phyloP scores from a whole-genome alignment of 1,284 basidiomycete genomes.

The Vanrija pseudolonga region DNA sequence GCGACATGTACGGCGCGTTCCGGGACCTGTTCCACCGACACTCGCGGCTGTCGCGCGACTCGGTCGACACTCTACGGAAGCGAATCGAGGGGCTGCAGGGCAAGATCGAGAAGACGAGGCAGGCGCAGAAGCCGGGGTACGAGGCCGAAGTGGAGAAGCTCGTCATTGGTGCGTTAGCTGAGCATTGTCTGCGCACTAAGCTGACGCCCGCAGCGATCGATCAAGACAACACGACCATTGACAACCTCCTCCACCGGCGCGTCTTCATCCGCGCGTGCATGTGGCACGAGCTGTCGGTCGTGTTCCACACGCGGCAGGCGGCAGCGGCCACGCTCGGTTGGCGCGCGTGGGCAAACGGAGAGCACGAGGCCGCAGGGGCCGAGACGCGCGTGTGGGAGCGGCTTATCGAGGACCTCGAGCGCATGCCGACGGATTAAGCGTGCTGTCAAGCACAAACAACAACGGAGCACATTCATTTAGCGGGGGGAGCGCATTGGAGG shows the following conservation, averaged over 20 bases:
- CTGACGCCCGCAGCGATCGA: constrained; percentile 33
- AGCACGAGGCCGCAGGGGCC: constrained; percentile 61
- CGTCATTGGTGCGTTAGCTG: constrained; percentile 34
- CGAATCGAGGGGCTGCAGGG: constrained; percentile 69
- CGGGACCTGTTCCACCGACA: constrained; percentile 79
- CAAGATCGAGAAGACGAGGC: constrained; percentile 69
- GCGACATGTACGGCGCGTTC: constrained; percentile 80
- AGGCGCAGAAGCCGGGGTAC: constrained; percentile 70
- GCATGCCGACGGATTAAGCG: constrained; percentile 75
- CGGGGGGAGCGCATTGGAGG: background rate
- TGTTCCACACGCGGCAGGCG: constrained; percentile 82
- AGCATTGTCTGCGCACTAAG: no score
- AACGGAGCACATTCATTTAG: no score
- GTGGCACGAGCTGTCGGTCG: constrained; percentile 86
- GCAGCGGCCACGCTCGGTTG: constrained; percentile 69
- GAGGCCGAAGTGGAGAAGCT: constrained; percentile 74
- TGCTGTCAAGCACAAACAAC: no score
- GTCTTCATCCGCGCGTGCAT: constrained; percentile 82
- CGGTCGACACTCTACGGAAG: constrained; percentile 78
- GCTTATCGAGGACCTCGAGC: constrained; percentile 63
- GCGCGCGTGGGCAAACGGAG: constrained; percentile 67
- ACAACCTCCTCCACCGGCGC: constrained; percentile 63
- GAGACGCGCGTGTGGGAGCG: constrained; percentile 68
- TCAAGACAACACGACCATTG: constrained; percentile 54
- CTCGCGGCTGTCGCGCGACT: constrained; percentile 74